Evolutionary conservation across 2,329 filamentous ascomycete genomes (phyloP).

Genomic region (Colletotrichum sublineola): DNA sequence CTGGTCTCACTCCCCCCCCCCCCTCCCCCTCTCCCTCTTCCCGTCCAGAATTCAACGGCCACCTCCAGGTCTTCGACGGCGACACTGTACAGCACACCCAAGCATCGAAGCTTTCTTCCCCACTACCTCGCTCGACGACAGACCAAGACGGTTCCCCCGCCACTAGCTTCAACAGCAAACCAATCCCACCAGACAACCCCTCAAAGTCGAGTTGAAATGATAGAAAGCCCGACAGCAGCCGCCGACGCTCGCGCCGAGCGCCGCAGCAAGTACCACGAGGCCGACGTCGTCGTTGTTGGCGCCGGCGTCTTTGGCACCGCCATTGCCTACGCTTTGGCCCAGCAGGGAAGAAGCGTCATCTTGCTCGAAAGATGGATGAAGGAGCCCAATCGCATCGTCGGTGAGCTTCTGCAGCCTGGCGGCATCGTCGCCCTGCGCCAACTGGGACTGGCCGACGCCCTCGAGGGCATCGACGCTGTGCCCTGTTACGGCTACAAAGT

Average conservation of each 20-base stretch:
- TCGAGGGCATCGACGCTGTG: slow-evolving; percentile 91
- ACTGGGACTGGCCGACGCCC: slow-evolving; percentile 83
- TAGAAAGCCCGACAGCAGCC: slow-evolving; percentile 52
- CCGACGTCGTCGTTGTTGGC: slow-evolving; percentile 91
- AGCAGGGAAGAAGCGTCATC: slow-evolving; percentile 91
- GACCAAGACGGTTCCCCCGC: slow-evolving; percentile 11
- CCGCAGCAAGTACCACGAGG: slow-evolving; percentile 70
- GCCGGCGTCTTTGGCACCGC: slow-evolving; percentile 93
- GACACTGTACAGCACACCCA: slow-evolving; percentile 12
- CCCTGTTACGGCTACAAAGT: slow-evolving; percentile 89
- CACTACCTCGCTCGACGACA: slow-evolving; percentile 10
- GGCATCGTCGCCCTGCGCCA: slow-evolving; percentile 85
- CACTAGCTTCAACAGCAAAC: slow-evolving; percentile 30
- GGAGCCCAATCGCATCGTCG: slow-evolving; percentile 95
- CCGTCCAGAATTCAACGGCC: slow-evolving; percentile 21
- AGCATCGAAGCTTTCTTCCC: slow-evolving; percentile 14
- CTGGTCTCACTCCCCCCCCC: neutral
- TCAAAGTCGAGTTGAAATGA: slow-evolving; percentile 43
- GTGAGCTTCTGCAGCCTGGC: slow-evolving; percentile 93
- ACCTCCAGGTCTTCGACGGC: neutral
- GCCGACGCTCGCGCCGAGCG: slow-evolving; percentile 60
- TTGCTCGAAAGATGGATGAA: slow-evolving; percentile 90
- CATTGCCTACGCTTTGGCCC: slow-evolving; percentile 84
- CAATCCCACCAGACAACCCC: neutral
- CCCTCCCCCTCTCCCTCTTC: neutral